A percentile compares a stretch with the other conserved stretches of the same genome.
Conservation (phyloP, 768 basidiomycete species). For the Macrocybe gigantea region DNA sequence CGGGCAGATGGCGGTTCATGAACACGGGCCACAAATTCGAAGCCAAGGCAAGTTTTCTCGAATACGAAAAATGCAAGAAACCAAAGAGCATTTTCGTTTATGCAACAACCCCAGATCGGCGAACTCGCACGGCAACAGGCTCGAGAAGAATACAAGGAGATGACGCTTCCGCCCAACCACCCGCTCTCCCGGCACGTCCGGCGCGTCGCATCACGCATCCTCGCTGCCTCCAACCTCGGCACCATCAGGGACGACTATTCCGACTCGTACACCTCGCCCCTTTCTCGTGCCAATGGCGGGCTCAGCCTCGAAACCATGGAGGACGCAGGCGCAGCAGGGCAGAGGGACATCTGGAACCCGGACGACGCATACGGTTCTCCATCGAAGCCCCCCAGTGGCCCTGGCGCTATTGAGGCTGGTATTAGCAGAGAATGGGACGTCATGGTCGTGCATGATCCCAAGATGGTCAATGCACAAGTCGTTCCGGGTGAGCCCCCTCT, state of each 20-base stretch:
- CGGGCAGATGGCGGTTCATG: constrained; percentile 88
- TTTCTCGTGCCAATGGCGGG: constrained; percentile 4
- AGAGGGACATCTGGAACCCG: constrained; percentile 26
- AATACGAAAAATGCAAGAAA: not conserved
- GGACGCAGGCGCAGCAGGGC: constrained; percentile 12
- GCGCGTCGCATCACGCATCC: constrained; percentile 60
- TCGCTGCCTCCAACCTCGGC: constrained; percentile 71
- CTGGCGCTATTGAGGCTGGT: constrained; percentile 14
- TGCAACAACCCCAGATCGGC: constrained; percentile 29
- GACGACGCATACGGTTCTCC: constrained; percentile 11
- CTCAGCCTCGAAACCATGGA: not conserved
- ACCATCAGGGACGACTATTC: constrained; percentile 32
- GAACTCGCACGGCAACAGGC: constrained; percentile 35
- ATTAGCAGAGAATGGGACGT: constrained; percentile 56
- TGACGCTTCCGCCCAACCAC: constrained; percentile 63
- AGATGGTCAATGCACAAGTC: constrained; percentile 74
- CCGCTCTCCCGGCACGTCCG: constrained; percentile 63
- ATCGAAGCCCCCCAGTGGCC: constrained; percentile 8
- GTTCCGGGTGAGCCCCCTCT: constrained; percentile 45
- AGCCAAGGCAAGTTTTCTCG: constrained; percentile 34
- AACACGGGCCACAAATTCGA: constrained; percentile 59
- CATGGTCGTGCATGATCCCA: constrained; percentile 69
- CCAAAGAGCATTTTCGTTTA: not conserved
- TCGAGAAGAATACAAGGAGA: constrained; percentile 41
- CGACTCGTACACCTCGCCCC: not conserved